A percentile compares a stretch with the other conserved stretches of the same genome.
Conservation (phyloP, 352 stramenopile genomes). For the Aphanomyces euteiches region DNA sequence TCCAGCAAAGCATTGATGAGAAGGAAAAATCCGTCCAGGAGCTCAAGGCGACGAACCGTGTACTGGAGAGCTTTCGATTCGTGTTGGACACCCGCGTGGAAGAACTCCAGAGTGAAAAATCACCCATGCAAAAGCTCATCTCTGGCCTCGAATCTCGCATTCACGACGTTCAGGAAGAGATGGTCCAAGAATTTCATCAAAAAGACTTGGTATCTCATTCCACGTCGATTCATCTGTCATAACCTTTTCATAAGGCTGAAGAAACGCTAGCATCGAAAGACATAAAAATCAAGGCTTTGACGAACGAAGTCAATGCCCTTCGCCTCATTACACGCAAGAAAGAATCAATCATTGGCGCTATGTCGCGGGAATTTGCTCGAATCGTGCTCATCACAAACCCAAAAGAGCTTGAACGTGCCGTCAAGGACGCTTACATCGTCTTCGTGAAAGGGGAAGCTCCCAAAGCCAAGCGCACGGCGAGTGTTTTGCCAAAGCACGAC, state of each 20-base stretch:
- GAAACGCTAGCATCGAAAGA: slow-evolving; percentile 72
- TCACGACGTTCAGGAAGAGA: slow-evolving; percentile 69
- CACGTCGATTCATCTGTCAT: neutral
- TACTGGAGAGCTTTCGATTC: slow-evolving; percentile 79
- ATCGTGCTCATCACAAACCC: slow-evolving; percentile 68
- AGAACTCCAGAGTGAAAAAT: slow-evolving; percentile 63
- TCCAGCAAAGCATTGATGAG: slow-evolving; percentile 56
- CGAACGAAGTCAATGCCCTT: slow-evolving; percentile 70
- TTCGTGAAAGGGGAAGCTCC: slow-evolving; percentile 67
- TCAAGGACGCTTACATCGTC: slow-evolving; percentile 75
- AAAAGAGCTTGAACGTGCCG: slow-evolving; percentile 72
- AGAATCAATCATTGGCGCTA: slow-evolving; percentile 71
- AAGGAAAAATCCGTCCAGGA: slow-evolving; percentile 65
- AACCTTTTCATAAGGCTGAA: slow-evolving; percentile 31
- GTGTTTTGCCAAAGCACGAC: neutral
- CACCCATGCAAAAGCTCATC: slow-evolving; percentile 66
- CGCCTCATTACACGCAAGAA: slow-evolving; percentile 73
- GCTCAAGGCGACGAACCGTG: slow-evolving; percentile 67
- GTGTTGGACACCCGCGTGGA: slow-evolving; percentile 75
- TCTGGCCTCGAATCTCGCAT: slow-evolving; percentile 56
- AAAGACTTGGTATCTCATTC: slow-evolving; percentile 44
- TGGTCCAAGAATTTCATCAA: slow-evolving; percentile 63
- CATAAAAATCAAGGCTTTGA: slow-evolving; percentile 66
- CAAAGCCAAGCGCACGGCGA: slow-evolving; percentile 16
- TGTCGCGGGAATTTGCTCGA: slow-evolving; percentile 70